Evolutionary conservation across 805 yeast genomes (phyloP).

Genomic region (Candida silvicultrix): DNA sequence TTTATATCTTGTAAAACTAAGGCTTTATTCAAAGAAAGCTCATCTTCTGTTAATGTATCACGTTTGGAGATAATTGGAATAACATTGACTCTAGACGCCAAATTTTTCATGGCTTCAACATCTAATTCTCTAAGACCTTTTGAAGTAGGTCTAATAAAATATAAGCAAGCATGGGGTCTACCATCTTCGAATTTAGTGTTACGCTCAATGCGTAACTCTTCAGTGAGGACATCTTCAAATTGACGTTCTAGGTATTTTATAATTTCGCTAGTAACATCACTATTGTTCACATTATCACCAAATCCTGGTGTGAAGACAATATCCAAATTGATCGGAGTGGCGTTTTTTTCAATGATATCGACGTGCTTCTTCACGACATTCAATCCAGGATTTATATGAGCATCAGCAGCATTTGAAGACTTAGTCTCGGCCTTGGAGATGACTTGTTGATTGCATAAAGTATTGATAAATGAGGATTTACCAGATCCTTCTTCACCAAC

Average conservation of each 20-base stretch:
- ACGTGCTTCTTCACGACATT: conserved; percentile 44
- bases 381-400: conserved; percentile 30
- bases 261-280: conserved; percentile 40
- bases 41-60: conserved; percentile 68
- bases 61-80: conserved; percentile 80
- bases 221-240: conserved; percentile 65
- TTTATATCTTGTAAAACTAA: conserved; percentile 51
- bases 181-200: conserved; percentile 67
- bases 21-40: conserved; percentile 47
- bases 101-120: conserved; percentile 57
- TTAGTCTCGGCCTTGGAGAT: conserved; percentile 18
- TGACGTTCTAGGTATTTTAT: conserved; percentile 61
- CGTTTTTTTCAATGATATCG: conserved; percentile 51
- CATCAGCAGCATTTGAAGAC: conserved; percentile 23
- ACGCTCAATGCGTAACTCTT: conserved; percentile 69
- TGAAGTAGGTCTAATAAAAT: conserved; percentile 66
- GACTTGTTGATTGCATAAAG: conserved; percentile 50
- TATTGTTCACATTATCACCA: conserved; percentile 70
- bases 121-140: conserved; percentile 70
- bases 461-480: conserved; percentile 65
- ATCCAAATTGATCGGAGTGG: conserved; percentile 45
- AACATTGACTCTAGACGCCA: conserved; percentile 71
- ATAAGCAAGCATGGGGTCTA: conserved; percentile 72
- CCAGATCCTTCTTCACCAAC: conserved; percentile 74
- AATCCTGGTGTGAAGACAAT: conserved; percentile 71